Base-by-base conservation (phyloP, 1,284 basidiomycete genomes). In the Apiotrichum montevideense region DNA sequence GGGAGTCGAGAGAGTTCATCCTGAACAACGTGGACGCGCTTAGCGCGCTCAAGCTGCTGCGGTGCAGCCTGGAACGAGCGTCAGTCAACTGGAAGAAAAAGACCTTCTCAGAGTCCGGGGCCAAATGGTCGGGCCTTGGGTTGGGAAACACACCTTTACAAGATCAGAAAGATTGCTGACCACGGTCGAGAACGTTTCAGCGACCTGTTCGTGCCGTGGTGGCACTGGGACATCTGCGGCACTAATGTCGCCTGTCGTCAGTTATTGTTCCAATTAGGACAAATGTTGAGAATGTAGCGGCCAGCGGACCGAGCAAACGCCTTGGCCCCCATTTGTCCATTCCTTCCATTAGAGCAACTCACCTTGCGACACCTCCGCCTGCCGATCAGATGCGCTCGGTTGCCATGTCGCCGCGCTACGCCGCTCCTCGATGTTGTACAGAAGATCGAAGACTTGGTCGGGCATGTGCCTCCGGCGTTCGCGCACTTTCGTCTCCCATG, bases 401-500 rank as follows among this genome's bases (percentile, higher is more conserved):
- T 51, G 41, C 63, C 71, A 76, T 46, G 82, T 81, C 15, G 77
- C 75, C 11, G 67, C 72, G 11, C 70, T 72, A 53, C 83, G 78
- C 57, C 79, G 74, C 58, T 77, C 68, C 50, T 84, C 70, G 35
- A 85, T 65, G 51, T 81, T 78, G 33, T 78, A 68, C 51, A 87
- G 64, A 6, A 82, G 68, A 5, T 77, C 66, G 60, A 80, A 78
- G 7, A 86, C 79, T 53, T 83, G 79, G 29, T 64, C 66, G 0
- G 87, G 86, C 46, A 80, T 75, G 40, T 77, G 79, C 49, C 84
- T 81, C 54, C 87, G 79, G 58, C 80, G 81, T 46, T 82, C 82
- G 39, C 84, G 84, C 40, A 87, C 80, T 44, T 82, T 80, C 55
- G 83, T 83, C 64, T 87, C 83, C 82, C 83, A 87, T 59, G 83